phyloP scores from a whole-genome alignment of 1,284 basidiomycete species.

The Mycena citricolor region DNA sequence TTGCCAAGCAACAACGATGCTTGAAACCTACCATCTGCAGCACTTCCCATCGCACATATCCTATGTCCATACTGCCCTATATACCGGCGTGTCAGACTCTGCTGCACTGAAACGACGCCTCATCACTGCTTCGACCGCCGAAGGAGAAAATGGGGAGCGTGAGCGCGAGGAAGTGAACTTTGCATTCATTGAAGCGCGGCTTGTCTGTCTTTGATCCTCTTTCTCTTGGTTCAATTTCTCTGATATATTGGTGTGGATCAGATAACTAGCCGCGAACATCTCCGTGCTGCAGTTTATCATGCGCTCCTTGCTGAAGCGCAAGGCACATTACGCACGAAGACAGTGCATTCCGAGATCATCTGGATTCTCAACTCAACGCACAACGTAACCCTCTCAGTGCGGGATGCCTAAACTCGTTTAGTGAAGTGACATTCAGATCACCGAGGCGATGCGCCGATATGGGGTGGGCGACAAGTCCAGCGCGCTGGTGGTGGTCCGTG shows the following conservation, averaged over 20 bases:
- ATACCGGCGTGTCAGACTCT: conserved; percentile 66
- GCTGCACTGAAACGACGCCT: conserved; percentile 62
- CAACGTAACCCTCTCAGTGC: conserved; percentile 51
- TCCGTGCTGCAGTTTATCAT: conserved; percentile 80
- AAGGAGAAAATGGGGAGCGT: conserved; percentile 60
- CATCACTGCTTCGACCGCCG: conserved; percentile 61
- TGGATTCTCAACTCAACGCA: conserved; percentile 83
- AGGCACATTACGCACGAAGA: conserved; percentile 65
- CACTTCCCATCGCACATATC: conserved; percentile 47
- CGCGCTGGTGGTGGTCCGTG: conserved; percentile 72
- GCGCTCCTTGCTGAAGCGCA: conserved; percentile 72
- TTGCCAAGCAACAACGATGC: conserved; percentile 23
- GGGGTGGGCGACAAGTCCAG: conserved; percentile 73
- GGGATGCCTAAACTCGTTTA: no score
- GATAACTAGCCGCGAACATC: conserved; percentile 74
- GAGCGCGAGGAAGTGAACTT: conserved; percentile 80
- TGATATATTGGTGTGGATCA: conserved; percentile 28
- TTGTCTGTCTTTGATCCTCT: conserved; percentile 36
- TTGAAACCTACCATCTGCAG: conserved; percentile 57
- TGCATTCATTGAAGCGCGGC: conserved; percentile 82
- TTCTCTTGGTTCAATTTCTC: conserved; percentile 1
- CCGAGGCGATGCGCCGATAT: conserved; percentile 82
- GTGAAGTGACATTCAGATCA: conserved; percentile 55
- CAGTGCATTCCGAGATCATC: conserved; percentile 84
- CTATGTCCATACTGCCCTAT: conserved; percentile 65